These are phyloP conservation scores for Inga oerstediana DNA, from an alignment of 306 rosid species.

Conservation along the genomic window DNA sequence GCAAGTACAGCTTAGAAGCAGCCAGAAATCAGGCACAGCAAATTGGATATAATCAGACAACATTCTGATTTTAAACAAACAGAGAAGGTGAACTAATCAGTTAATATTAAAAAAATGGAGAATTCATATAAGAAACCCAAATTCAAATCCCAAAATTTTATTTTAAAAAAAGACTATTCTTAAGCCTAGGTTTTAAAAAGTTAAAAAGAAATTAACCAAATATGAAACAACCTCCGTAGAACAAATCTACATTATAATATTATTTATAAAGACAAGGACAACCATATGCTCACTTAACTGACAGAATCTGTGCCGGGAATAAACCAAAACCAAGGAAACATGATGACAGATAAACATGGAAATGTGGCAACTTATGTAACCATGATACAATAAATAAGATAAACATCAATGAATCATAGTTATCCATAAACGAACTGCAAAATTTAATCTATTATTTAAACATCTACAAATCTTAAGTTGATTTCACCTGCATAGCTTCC, in stretches of 20 bases:
- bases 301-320: background rate
- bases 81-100: background rate
- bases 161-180: background rate
- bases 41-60: conserved; percentile 5
- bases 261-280: background rate
- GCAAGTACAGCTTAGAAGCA: background rate
- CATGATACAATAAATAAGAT: background rate
- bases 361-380: background rate
- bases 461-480: background rate
- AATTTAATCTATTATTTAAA: background rate
- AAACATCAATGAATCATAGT: background rate
- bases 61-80: background rate
- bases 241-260: background rate
- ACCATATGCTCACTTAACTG: background rate
- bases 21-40: conserved; percentile 8
- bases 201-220: background rate
- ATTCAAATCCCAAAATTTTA: background rate
- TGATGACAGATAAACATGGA: background rate
- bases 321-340: background rate
- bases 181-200: background rate
- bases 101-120: background rate
- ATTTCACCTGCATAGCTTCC: background rate
- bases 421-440: background rate
- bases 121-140: background rate
- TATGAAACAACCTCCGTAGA: background rate